Evolutionary conservation across 305 asterid species (phyloP).

Genomic region (Solanum chacoense): DNA sequence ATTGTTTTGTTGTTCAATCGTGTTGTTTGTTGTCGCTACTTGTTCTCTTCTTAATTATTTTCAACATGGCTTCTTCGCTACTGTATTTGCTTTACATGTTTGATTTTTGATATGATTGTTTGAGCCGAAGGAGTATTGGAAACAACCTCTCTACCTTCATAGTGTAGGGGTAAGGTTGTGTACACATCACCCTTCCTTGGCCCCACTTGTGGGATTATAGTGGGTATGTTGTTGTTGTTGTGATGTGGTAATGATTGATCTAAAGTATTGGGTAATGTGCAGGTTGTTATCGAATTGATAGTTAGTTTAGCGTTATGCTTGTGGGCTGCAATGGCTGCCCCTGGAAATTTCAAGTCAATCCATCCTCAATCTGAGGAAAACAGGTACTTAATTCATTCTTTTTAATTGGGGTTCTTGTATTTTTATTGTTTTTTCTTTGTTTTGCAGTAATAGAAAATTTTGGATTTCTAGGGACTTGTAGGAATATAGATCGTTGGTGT

Average conservation of each 20-base stretch:
- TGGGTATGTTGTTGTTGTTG: not conserved
- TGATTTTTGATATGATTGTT: not conserved
- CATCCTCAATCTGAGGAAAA: constrained; percentile 75
- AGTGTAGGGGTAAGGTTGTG: not conserved
- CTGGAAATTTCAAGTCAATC: constrained; percentile 66
- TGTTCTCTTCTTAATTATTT: not conserved
- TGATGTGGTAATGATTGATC: constrained; percentile 3
- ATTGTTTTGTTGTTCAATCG: not conserved
- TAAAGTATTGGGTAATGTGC: constrained; percentile 19
- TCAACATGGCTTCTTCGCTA: not conserved
- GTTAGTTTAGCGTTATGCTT: constrained; percentile 43
- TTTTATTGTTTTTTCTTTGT: not conserved
- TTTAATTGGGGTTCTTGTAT: not conserved
- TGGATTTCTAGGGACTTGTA: not conserved
- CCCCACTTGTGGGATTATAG: not conserved
- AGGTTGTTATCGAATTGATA: constrained; percentile 68
- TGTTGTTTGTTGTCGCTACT: not conserved
- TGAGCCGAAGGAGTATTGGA: not conserved
- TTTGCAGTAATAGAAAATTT: not conserved
- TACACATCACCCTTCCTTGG: not conserved
- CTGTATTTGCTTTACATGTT: not conserved
- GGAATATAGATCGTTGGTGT: not conserved
- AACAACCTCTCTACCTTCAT: not conserved
- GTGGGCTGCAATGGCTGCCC: constrained; percentile 70
- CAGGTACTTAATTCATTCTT: constrained; percentile 28